phyloP scores from a whole-genome alignment of 768 basidiomycete genomes.

The Lactarius vividus region DNA sequence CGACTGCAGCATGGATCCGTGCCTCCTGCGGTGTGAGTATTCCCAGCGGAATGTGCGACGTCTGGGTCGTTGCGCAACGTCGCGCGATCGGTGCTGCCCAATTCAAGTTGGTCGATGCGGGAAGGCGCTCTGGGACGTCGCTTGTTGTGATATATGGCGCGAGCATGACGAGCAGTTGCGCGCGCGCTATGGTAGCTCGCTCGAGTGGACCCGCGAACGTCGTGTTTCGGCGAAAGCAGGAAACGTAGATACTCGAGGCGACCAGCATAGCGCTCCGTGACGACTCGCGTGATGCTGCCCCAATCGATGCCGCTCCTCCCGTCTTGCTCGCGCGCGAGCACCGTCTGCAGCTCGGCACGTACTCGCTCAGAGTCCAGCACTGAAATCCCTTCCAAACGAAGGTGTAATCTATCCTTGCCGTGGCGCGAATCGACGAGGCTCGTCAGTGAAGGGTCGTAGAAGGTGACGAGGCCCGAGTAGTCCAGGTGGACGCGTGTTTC shows the following conservation, averaged over 20 bases:
- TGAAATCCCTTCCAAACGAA: constrained; percentile 38
- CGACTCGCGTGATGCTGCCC: constrained; percentile 38
- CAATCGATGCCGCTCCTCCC: constrained; percentile 42
- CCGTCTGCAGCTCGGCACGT: constrained; percentile 29
- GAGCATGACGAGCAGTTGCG: constrained; percentile 29
- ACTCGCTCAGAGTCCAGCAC: constrained; percentile 29
- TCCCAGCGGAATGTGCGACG: neutral
- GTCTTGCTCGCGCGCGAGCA: constrained; percentile 28
- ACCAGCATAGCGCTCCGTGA: constrained; percentile 43
- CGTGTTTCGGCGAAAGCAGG: neutral
- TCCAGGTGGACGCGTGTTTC: constrained; percentile 45
- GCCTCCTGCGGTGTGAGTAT: constrained; percentile 26
- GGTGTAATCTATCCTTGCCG: constrained; percentile 36
- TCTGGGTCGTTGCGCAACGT: constrained; percentile 25
- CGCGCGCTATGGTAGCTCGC: constrained; percentile 13
- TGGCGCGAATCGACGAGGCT: constrained; percentile 37
- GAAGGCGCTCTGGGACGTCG: constrained; percentile 12
- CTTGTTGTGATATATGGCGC: constrained; percentile 33
- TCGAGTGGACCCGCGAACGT: neutral
- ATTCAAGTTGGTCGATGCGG: constrained; percentile 1
- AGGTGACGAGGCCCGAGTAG: constrained; percentile 41
- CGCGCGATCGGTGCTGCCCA: constrained; percentile 26
- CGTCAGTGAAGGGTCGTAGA: constrained; percentile 42
- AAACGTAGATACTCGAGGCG: constrained; percentile 42
- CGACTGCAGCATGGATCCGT: constrained; percentile 20